Conservation (phyloP, 805 yeast species). For the Dipodascus albidus region DNA sequence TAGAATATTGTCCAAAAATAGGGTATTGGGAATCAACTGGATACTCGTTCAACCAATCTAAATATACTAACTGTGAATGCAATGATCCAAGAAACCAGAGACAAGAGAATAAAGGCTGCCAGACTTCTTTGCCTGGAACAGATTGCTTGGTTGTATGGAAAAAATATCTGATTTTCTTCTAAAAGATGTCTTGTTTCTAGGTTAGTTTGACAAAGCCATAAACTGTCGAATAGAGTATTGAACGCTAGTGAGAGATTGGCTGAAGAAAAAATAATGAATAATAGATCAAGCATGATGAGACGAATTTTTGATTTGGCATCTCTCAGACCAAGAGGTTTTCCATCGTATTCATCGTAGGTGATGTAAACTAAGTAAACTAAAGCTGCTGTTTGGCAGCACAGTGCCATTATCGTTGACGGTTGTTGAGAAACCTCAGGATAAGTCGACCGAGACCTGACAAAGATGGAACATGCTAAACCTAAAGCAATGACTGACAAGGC, state of each 20-base stretch:
- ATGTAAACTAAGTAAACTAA: constrained; percentile 68
- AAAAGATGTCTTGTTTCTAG: constrained; percentile 17
- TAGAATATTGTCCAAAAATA: neutral
- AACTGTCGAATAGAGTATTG: constrained; percentile 64
- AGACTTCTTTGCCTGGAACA: constrained; percentile 72
- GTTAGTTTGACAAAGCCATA: constrained; percentile 59
- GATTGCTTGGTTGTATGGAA: constrained; percentile 35
- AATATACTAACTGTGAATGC: constrained; percentile 76
- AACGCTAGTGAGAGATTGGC: constrained; percentile 82
- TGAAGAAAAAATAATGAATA: constrained; percentile 79
- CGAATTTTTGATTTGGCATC: constrained; percentile 75
- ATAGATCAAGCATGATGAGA: constrained; percentile 66
- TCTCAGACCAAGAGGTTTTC: constrained; percentile 85
- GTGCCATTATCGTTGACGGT: constrained; percentile 88
- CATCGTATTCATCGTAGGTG: constrained; percentile 82
- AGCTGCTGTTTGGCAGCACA: constrained; percentile 72
- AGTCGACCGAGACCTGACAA: constrained; percentile 24
- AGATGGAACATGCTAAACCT: constrained; percentile 52
- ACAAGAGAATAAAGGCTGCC: constrained; percentile 66
- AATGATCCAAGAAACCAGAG: constrained; percentile 70
- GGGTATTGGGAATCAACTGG: constrained; percentile 4
- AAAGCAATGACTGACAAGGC: constrained; percentile 55
- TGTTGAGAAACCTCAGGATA: constrained; percentile 45
- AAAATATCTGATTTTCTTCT: constrained; percentile 12
- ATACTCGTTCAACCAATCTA: constrained; percentile 54